Conservation (phyloP, 163 green algal genomes). For the Chlorella variabilis region DNA sequence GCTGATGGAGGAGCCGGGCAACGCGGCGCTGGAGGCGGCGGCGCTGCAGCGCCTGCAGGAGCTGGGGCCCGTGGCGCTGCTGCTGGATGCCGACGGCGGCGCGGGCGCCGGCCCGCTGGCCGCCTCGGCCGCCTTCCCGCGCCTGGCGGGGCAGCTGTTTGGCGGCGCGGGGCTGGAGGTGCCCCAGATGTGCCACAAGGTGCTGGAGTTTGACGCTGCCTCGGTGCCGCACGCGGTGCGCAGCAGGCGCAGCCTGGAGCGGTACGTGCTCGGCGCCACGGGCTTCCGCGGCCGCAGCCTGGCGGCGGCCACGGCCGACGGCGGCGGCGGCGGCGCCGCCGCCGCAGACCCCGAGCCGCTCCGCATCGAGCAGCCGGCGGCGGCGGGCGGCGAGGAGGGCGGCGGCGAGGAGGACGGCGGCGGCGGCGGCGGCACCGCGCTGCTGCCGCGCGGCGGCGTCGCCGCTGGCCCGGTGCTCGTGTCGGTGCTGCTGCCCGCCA, state of each 20-base stretch:
- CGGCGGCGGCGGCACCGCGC: not conserved
- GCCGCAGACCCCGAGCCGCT: not conserved
- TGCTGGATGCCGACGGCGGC: conserved; percentile 30
- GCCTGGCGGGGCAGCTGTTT: conserved; percentile 40
- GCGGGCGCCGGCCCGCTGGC: conserved; percentile 10
- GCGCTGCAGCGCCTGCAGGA: conserved; percentile 44
- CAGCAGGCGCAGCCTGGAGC: conserved; percentile 38
- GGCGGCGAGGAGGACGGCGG: not conserved
- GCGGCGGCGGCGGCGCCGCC: not conserved
- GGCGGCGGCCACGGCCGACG: not conserved
- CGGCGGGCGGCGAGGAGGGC: not conserved
- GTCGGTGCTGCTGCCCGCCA: conserved; percentile 47
- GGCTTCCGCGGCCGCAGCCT: conserved; percentile 41
- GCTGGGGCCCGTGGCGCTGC: conserved; percentile 42
- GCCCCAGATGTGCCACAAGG: conserved; percentile 39
- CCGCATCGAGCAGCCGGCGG: conserved; percentile 2
- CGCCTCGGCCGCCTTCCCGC: conserved; percentile 28
- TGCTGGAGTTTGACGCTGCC: conserved; percentile 47
- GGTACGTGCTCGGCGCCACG: conserved; percentile 17
- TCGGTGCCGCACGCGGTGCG: conserved; percentile 17
- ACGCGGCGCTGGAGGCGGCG: conserved; percentile 11
- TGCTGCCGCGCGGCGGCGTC: not conserved
- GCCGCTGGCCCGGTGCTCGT: conserved; percentile 15
- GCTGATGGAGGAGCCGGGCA: conserved; percentile 29
- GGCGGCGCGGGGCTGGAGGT: conserved; percentile 28